phyloP scores from a whole-genome alignment of 1,284 basidiomycete species.

The Tylopilus sp. region DNA sequence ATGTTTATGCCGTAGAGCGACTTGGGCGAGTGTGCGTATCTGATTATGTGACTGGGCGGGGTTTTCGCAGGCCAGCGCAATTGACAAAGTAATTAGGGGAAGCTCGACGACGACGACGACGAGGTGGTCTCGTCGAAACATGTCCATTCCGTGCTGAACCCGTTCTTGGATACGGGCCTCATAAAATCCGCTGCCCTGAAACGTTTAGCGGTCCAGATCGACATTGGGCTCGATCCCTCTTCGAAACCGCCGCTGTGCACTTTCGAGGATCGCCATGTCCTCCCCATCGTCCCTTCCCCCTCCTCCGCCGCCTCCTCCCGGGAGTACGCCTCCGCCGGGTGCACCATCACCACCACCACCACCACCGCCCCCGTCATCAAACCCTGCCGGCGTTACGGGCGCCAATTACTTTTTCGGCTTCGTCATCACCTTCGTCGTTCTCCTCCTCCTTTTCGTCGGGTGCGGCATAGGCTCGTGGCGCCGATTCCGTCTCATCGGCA shows the following conservation, averaged over 20 bases:
- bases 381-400: conserved; percentile 15
- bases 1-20: background rate
- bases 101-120: background rate
- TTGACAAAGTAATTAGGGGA: no score
- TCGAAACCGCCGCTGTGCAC: background rate
- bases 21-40: no score
- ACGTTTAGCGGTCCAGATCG: conserved; percentile 19
- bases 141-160: background rate
- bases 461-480: conserved; percentile 54
- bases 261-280: conserved; percentile 10
- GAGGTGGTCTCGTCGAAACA: background rate
- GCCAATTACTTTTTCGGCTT: conserved; percentile 61
- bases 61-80: background rate
- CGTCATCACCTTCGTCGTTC: conserved; percentile 56
- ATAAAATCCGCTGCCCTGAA: conserved; percentile 15
- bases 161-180: conserved; percentile 12
- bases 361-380: background rate
- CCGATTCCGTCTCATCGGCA: conserved; percentile 26
- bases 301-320: background rate
- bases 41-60: background rate
- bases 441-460: conserved; percentile 54
- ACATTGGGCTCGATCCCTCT: conserved; percentile 2
- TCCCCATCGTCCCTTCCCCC: background rate
- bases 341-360: background rate
- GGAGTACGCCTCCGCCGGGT: background rate